Conservation (phyloP, 345 rosid species). For the Ricinus communis region DNA sequence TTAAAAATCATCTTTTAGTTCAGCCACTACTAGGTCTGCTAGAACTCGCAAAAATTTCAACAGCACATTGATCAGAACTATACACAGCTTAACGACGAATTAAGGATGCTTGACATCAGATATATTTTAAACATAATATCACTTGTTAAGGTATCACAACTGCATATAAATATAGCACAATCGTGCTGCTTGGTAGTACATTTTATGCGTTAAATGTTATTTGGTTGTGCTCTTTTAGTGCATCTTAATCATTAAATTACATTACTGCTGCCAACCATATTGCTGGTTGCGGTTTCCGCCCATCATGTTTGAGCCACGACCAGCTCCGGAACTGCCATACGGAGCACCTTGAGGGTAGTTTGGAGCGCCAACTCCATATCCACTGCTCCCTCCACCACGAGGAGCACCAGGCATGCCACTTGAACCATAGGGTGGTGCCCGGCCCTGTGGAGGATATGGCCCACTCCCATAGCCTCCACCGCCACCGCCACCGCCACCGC, state of each 20-base stretch:
- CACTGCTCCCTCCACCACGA: conserved; percentile 58
- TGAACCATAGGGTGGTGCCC: conserved; percentile 68
- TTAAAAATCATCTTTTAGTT: no score
- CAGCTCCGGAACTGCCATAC: conserved; percentile 68
- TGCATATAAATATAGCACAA: no score
- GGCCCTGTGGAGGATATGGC: conserved; percentile 79
- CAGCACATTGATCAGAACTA: no score
- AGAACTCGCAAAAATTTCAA: no score
- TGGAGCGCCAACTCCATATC: conserved; percentile 71
- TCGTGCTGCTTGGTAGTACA: no score
- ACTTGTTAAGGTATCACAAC: no score
- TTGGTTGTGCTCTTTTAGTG: neutral
- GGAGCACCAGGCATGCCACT: conserved; percentile 63
- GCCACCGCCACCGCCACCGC: conserved; percentile 53
- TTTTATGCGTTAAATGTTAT: neutral
- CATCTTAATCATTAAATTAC: neutral
- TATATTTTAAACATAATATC: no score
- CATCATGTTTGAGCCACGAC: conserved; percentile 80
- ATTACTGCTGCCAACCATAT: conserved; percentile 70
- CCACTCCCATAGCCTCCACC: conserved; percentile 72
- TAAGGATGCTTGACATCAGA: no score
- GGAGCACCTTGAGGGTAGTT: conserved; percentile 70
- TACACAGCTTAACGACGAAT: no score
- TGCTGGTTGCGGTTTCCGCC: conserved; percentile 86
- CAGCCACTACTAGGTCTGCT: no score